Conservation (phyloP, 2,329 filamentous ascomycete species). For the Pseudogymnoascus sp. region DNA sequence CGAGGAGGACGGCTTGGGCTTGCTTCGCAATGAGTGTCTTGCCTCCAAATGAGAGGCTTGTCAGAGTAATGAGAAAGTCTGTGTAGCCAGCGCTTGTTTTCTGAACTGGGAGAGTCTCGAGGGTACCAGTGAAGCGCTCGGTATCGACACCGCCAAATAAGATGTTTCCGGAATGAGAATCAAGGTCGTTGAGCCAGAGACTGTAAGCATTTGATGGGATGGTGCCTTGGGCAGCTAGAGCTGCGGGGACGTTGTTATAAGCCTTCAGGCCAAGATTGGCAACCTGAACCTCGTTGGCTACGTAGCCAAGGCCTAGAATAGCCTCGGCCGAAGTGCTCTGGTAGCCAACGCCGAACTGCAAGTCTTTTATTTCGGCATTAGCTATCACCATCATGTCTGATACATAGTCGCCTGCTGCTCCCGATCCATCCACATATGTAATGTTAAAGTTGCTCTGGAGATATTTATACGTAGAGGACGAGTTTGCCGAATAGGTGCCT, state of each 20-base stretch:
- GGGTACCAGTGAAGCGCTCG: conserved; percentile 52
- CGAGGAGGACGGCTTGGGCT: conserved; percentile 59
- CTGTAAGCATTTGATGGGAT: conserved; percentile 65
- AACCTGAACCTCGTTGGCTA: conserved; percentile 68
- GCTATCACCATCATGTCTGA: conserved; percentile 63
- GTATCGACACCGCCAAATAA: conserved; percentile 71
- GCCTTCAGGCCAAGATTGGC: conserved; percentile 43
- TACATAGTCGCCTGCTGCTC: conserved; percentile 71
- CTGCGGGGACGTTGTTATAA: conserved; percentile 64
- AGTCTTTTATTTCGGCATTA: conserved; percentile 41
- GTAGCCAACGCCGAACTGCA: conserved; percentile 73
- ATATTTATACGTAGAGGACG: conserved; percentile 69
- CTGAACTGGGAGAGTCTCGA: conserved; percentile 63
- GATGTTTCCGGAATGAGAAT: conserved; percentile 57
- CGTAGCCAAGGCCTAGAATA: conserved; percentile 80
- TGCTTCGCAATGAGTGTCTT: conserved; percentile 39
- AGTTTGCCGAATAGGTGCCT: conserved; percentile 62
- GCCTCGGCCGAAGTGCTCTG: conserved; percentile 54
- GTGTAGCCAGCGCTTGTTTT: conserved; percentile 41
- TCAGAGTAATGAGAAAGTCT: conserved; percentile 65
- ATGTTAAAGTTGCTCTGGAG: conserved; percentile 78
- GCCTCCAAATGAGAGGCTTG: conserved; percentile 43
- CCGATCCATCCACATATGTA: conserved; percentile 75
- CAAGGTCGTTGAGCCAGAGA: conserved; percentile 67
- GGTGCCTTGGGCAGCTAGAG: conserved; percentile 51